Conservation (phyloP, 116 monocot genomes). For the Zostera marina region DNA sequence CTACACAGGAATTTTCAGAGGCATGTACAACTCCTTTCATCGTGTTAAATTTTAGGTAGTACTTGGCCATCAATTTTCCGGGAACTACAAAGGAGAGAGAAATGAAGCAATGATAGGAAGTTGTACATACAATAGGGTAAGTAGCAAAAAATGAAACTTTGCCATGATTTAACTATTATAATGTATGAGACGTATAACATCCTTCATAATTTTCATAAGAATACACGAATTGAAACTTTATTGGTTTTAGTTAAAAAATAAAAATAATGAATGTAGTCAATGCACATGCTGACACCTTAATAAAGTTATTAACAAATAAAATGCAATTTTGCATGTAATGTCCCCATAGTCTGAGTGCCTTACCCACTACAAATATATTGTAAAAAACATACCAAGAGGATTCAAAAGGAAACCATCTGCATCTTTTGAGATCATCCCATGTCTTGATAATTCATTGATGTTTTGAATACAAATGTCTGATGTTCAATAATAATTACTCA, state of each 20-base stretch:
- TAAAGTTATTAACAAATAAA: too few species aligned
- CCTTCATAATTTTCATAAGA: too few species aligned
- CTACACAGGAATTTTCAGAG: conserved; percentile 70
- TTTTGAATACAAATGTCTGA: conserved; percentile 90
- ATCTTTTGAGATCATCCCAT: conserved; percentile 91
- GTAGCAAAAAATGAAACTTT: background rate
- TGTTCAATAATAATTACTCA: conserved; percentile 5
- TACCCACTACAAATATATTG: background rate
- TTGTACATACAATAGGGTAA: background rate
- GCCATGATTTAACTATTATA: too few species aligned
- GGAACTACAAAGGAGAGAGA: conserved; percentile 38
- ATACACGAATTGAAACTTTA: too few species aligned
- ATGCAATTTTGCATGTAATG: too few species aligned
- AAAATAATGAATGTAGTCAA: too few species aligned
- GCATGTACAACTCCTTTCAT: conserved; percentile 89
- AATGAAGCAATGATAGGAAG: background rate
- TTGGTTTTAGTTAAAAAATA: too few species aligned
- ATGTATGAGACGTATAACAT: too few species aligned
- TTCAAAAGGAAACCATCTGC: conserved; percentile 90
- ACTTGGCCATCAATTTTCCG: conserved; percentile 89
- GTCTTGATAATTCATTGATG: conserved; percentile 62
- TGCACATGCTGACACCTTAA: too few species aligned
- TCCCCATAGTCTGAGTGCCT: too few species aligned
- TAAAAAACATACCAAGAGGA: conserved; percentile 51
- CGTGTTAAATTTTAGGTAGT: conserved; percentile 79